phyloP scores from a whole-genome alignment of 1,139 yeast genomes.

The Scheffersomyces stambukii region DNA sequence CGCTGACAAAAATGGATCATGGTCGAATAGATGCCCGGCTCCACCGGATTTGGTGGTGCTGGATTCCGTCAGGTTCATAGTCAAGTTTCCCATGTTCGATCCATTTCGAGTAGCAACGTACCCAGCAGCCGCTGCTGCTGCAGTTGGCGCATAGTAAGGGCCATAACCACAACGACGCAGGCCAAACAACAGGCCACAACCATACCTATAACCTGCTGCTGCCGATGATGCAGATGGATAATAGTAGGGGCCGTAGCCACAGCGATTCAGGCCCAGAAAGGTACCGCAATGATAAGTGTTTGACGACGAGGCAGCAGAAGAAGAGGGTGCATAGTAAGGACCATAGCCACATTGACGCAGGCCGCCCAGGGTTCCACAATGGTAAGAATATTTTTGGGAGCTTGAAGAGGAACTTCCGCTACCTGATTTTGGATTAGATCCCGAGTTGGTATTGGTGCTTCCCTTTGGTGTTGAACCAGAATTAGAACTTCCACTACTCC shows the following conservation, averaged over 20 bases:
- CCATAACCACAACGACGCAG: slow-evolving; percentile 9
- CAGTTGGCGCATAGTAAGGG: slow-evolving; percentile 10
- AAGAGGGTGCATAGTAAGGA: slow-evolving; percentile 10
- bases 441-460: too few species aligned
- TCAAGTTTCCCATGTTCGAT: slow-evolving; percentile 5
- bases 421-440: too few species aligned
- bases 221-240: slow-evolving; percentile 11
- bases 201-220: slow-evolving; percentile 4
- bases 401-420: slow-evolving; percentile 10
- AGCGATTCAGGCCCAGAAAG: slow-evolving; percentile 1
- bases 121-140: slow-evolving; percentile 11
- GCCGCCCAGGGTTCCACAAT: background rate
- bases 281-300: background rate
- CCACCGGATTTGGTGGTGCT: slow-evolving; percentile 1
- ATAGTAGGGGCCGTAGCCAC: slow-evolving; percentile 11
- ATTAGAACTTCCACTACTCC: too few species aligned
- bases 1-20: too few species aligned
- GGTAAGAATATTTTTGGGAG: slow-evolving; percentile 2
- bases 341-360: slow-evolving; percentile 9
- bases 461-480: too few species aligned
- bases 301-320: slow-evolving; percentile 9
- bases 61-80: slow-evolving; percentile 1
- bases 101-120: slow-evolving; percentile 11
- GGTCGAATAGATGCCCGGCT: background rate
- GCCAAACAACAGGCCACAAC: background rate